phyloP scores from a whole-genome alignment of 129 eudicot genomes.

The Kitagawia praeruptora region DNA sequence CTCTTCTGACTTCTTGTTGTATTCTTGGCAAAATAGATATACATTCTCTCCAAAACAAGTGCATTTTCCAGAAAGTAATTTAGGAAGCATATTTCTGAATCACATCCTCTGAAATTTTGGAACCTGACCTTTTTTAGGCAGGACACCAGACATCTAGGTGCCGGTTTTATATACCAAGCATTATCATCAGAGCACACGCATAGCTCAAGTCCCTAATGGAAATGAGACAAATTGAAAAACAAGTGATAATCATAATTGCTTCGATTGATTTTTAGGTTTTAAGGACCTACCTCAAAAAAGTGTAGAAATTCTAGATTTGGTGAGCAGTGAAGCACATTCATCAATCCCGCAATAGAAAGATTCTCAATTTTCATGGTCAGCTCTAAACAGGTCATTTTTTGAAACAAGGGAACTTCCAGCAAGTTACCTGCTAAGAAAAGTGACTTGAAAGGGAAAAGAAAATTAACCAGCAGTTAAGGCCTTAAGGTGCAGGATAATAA shows the following conservation, averaged over 20 bases:
- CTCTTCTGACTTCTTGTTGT: constrained; percentile 20
- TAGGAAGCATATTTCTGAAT: constrained; percentile 37
- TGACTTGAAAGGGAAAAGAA: constrained; percentile 30
- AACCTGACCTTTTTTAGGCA: constrained; percentile 36
- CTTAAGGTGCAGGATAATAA: background rate
- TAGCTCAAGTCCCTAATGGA: constrained; percentile 38
- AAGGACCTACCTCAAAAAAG: constrained; percentile 41
- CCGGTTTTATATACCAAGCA: constrained; percentile 23
- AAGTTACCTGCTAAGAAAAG: constrained; percentile 28
- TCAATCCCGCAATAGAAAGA: constrained; percentile 25
- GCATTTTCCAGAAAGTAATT: constrained; percentile 37
- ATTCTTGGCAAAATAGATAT: constrained; percentile 26
- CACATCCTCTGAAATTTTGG: constrained; percentile 35
- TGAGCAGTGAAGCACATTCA: constrained; percentile 38
- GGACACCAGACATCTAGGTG: constrained; percentile 32
- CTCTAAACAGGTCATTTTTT: constrained; percentile 46
- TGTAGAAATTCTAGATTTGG: constrained; percentile 45
- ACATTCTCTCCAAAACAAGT: constrained; percentile 34
- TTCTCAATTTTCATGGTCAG: constrained; percentile 37
- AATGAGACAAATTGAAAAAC: constrained; percentile 4
- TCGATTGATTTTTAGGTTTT: background rate
- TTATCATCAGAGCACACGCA: constrained; percentile 18
- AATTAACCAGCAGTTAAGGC: constrained; percentile 2
- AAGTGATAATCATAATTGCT: background rate
- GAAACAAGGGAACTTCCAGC: constrained; percentile 37